Evolutionary conservation across 495 filamentous ascomycete genomes (phyloP).

Genomic region (Letharia columbiana): DNA sequence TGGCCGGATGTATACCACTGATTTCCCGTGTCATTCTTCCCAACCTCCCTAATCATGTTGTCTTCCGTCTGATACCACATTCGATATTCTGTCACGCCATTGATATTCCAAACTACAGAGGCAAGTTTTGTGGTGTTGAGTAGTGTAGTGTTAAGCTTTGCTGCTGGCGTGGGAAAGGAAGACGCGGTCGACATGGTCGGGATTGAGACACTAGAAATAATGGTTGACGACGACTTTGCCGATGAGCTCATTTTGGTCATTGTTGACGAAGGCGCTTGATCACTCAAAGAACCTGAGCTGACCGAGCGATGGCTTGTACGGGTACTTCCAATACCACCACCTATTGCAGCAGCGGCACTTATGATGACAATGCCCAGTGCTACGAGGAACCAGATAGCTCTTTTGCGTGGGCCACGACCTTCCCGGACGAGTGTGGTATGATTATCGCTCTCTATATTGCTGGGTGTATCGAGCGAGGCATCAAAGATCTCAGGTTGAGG

Average conservation of each 20-base stretch:
- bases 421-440: background rate
- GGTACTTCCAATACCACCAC: background rate
- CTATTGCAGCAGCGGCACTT: background rate
- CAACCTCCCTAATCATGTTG: constrained; percentile 1
- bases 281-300: background rate
- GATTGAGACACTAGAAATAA: background rate
- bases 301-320: background rate
- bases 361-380: background rate
- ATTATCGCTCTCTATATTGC: background rate
- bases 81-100: background rate
- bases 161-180: background rate
- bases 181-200: background rate
- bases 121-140: background rate
- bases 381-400: background rate
- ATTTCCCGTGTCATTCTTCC: background rate
- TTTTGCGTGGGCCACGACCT: background rate
- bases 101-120: background rate
- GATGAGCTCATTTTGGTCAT: background rate
- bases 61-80: background rate
- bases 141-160: background rate
- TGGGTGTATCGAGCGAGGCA: background rate
- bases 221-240: background rate
- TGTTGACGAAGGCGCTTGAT: background rate
- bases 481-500: background rate
- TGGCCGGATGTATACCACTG: background rate